Conservation (phyloP, 306 rosid species). For the Quercus suber region DNA sequence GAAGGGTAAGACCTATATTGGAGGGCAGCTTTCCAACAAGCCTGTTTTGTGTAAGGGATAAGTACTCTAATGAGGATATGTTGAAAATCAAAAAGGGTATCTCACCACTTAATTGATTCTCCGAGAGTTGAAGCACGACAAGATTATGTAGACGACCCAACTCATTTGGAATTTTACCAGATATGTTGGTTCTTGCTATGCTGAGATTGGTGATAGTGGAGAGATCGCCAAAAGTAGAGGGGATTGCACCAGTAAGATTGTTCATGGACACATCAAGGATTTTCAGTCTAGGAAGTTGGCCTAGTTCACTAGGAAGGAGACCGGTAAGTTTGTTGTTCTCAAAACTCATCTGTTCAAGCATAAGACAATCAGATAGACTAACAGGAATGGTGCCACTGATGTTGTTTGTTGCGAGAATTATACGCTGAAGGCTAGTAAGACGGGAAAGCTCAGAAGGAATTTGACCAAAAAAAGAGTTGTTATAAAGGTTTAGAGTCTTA, state of each 20-base stretch:
- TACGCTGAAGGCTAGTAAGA: slow-evolving; percentile 10
- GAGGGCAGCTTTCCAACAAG: slow-evolving; percentile 30
- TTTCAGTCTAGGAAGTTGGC: slow-evolving; percentile 15
- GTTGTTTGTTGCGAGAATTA: not conserved
- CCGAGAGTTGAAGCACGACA: slow-evolving; percentile 18
- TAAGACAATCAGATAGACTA: too few species aligned
- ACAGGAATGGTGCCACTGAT: not conserved
- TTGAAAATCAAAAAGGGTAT: slow-evolving; percentile 35
- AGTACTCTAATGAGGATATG: slow-evolving; percentile 22
- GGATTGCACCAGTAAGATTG: slow-evolving; percentile 37
- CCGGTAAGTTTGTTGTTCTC: slow-evolving; percentile 29
- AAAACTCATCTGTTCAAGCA: slow-evolving; percentile 6
- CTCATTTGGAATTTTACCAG: slow-evolving; percentile 34
- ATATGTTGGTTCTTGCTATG: slow-evolving; percentile 24
- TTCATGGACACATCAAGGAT: slow-evolving; percentile 30
- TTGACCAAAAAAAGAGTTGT: slow-evolving; percentile 27
- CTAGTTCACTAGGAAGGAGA: slow-evolving; percentile 23
- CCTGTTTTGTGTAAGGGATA: slow-evolving; percentile 24
- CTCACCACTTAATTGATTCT: slow-evolving; percentile 27
- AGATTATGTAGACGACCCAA: slow-evolving; percentile 31
- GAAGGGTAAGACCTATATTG: slow-evolving; percentile 15
- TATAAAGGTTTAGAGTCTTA: slow-evolving; percentile 26
- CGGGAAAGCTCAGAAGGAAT: slow-evolving; percentile 10
- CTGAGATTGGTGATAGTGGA: slow-evolving; percentile 18
- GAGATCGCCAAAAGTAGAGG: slow-evolving; percentile 29